Evolutionary conservation across 1,284 basidiomycete genomes (phyloP), one percentile per base, ranked within the genome.

Genomic region (Trametes hirsuta): DNA sequence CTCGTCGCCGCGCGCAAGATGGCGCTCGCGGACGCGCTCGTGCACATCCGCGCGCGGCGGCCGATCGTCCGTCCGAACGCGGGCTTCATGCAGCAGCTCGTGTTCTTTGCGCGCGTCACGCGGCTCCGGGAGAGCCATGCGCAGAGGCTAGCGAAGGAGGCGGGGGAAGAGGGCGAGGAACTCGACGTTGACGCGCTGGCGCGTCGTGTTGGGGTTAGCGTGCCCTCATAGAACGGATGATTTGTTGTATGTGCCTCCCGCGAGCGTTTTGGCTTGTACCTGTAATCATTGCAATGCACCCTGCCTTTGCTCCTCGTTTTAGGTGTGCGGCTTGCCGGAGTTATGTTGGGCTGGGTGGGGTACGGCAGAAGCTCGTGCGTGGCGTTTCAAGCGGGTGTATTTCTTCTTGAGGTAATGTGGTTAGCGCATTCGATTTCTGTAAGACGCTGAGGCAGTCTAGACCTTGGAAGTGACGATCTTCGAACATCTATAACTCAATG

Each of bases 1-100:
- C 74, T 82, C 44, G 79, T 83, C 76, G 69, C 65, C 11, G 62
- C 66, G 22, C 61, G 49, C 24, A 22, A 42, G 12, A 74, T 75
- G 69, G 60, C 71, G 3, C 61, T 70, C 22, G 64, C 57, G 30
- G 62, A 67, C 42, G 73, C 75, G 2, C 59, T 72, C 36, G 60
- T 51, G 21, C 53, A 60, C 30, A 62, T 71, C 42, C 66, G 68
- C 18, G 47, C 64, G 6, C 63, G 61, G 24, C 61, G 75, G 2
- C 37, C 58, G 14, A 62, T 74, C 37, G 70, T 71, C 11, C 53
- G 64, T n/a, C 74, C 75, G 14, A 75, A 75, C 52, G 48, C 56
- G 14, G 71, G 71, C 6, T 75, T 75, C 59, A 55, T 71, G 59
- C 41, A 47, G 21, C 73, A 75, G 55, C 66, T 74, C 24, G 51